Evolutionary conservation across 2,329 filamentous ascomycete genomes (phyloP), one percentile per base, ranked within the genome.

Genomic region (Pestalotiopsis sp.): DNA sequence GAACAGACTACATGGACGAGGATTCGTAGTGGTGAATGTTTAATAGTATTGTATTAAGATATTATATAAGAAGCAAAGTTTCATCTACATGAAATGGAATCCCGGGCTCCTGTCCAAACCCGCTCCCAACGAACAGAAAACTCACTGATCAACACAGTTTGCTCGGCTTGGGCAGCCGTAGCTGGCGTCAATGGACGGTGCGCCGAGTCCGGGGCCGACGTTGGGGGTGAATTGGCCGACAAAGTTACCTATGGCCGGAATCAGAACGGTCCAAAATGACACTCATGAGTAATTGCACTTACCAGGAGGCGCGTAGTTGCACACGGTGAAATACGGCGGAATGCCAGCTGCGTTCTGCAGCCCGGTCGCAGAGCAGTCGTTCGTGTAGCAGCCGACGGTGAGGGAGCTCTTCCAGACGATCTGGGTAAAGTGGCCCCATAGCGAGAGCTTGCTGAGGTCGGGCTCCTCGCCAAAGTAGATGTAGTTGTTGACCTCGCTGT

Each of bases 311-410:
- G 12, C 38, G 11, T 65, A 65, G 12, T 65, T 65, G 62, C 62
- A 65, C 27, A 65, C 62, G 23, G 62, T 65, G 23, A 49, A 65
- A 49, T 65, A 45, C 2, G 62, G 62, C n/a, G 62, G 36, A 14
- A 65, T 25, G 0, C 27, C 57, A 3, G 7, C 12, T 9, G 39
- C 45, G 38, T 65, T 65, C 20, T 20, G 7, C 13, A 65, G 20
- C 11, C 62, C 62, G 9, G 38, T 49, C 14, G 20, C 9, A 5
- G 62, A 52, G 25, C 62, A 65, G 20, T 65, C 62, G 39, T 23
- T 25, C 2, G 62, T 65, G 14, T 65, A 65, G 38, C 62, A 65
- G 20, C 62, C 62, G 25, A 65, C 39, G 2, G 23, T 27, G 12
- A n/a, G n/a, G 3, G 38, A 13, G 23, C 39, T 27, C 20, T 36